Evolutionary conservation across 768 basidiomycete species (phyloP), one percentile per base, ranked within the genome.

Genomic region (Vararia minispora): DNA sequence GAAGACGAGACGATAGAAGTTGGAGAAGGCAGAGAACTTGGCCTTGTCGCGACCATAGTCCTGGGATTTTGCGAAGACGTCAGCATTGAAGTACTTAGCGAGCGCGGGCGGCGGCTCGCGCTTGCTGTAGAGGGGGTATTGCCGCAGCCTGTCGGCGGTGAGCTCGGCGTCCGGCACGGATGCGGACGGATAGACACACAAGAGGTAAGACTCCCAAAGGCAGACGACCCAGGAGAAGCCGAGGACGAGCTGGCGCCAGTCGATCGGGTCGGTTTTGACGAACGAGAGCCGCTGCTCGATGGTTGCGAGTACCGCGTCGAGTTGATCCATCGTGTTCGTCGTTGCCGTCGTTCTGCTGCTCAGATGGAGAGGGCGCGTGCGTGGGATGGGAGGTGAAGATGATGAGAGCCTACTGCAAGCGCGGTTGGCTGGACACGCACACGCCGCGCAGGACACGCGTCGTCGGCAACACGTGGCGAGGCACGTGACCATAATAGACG

Each of bases 1-100:
- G 16, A 87, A 52, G 31, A 65, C 48, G 53, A 90, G 86, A 52
- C 79, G 79, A 58, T 75, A 82, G 37, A 91, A 46, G 1, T 79
- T 76, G 0, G 82, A 76, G 49, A 86, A 53, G 28, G 94, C 59
- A 3, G 79, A 74, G 57, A 84, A 92, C 51, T 72, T 72, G 9
- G 90, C 85, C 61, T 95, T 95, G 70, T 90, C 86, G 35, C 71
- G 75, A 14, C 90, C 89, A 61, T 99, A 99, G 28, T 69, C 62
- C 57, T 99, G 94, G 0, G 89, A 91, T 52, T 95, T 95, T 44
- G 76, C 66, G 58, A 92, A 94, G 11, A 76, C 77, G 2, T 79
- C 73, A 8, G 61, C 54, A 12, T 71, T 68, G 49, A 92, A 79
- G 54, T 89, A 79, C 2, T 58, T 58, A 3, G 72, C 76, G 3